Base-by-base conservation (phyloP, 2,329 filamentous ascomycete genomes). In the Dactylonectria macrodidyma region DNA sequence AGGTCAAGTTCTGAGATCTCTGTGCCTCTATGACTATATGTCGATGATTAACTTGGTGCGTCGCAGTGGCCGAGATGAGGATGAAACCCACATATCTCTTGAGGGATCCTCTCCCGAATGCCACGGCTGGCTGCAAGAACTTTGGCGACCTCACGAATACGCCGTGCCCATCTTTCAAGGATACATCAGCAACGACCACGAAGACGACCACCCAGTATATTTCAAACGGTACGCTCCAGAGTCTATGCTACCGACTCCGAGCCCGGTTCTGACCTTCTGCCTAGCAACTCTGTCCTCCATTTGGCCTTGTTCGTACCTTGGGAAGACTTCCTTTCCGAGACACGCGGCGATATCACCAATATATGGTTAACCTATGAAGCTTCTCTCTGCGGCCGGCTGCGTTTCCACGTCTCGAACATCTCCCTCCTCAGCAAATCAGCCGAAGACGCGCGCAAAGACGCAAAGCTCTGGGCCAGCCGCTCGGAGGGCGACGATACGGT, bases 181-280 rank as follows among this genome's bases (percentile, higher is more conserved):
- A 46, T 66, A 57, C 57, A 68, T 63, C 8, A 68, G 66, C 57
- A 57, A 68, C 16, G 61, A 68, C 16, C 61, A 68, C 51, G 14
- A 19, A 52, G 66, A 68, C 16, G 61, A 68, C 44, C 61, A 68
- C n/a, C 66, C 57, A 16, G 66, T 68, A 33, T 68, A 65, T 33
- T 68, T 65, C 46, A 67, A 51, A 60, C 56, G 60, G 64, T 67
- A 62, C 24, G n/a, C 51, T 54, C 11, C 38, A 38, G 8, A 46
- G 4, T 34, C 54, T 11, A 3, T 33, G 3, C 24, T 14, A 7
- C 22, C 11, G n/a, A 30, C 44, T 46, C 26, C 59, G 50, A 63
- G 16, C 65, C n/a, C n/a, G n/a, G n/a, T n/a, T 44, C 55, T 67
- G 7, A 67, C 34, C 11, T 55, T 38, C 50, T 55, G 30, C 38